Base-by-base conservation (phyloP, 164 flowering plant species). In the Liquidambar formosana region DNA sequence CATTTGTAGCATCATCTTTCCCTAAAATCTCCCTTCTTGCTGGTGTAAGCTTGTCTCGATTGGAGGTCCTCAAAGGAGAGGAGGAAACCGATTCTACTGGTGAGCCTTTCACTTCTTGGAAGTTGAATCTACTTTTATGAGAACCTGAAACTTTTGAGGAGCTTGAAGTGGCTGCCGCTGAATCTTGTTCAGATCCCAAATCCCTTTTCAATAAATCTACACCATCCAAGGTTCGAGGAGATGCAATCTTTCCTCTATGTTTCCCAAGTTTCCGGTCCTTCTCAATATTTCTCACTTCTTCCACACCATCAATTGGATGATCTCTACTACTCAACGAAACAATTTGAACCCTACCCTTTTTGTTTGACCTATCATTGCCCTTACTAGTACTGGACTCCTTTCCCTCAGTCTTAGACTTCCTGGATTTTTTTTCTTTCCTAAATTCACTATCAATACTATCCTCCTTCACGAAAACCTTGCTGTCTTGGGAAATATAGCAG, bases 11-110 rank as follows among this genome's bases (percentile, higher is more conserved):
- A 64, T 68, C 68, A 60, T 59, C 76, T 59, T 70, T 74, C 21
- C 59, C 72, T 8, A 15, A 23, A 66, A 23, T 45, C 14, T 63
- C 49, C 48, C 44, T 56, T 65, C 64, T 66, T 11, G 28, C 63
- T 26, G 71, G 53, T 63, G 74, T 41, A 68, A 33, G 46, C 51
- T 64, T 69, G 21, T 65, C 72, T 38, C 61, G 33, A 46, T 26
- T 67, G 4, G 66, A 65, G 44, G 58, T 46, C 63, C 76, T 81
- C 46, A 69, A 41, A 19, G 87, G 85, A 41, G 86, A 78, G 8
- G 88, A 88, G 9, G 88, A 83, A 71, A 84, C 83, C 3, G 88
- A 88, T 66, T 81, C 88, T 14, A 71, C 84, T 1, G 92, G 90
- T 6, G 92, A 86, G 47, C 78, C 77, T 83, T 69, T 80, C 46